A percentile compares a stretch with the other conserved stretches of the same genome.
Conservation (phyloP, 192 early-diverging fungal genomes). For the Radiomyces spectabilis region DNA sequence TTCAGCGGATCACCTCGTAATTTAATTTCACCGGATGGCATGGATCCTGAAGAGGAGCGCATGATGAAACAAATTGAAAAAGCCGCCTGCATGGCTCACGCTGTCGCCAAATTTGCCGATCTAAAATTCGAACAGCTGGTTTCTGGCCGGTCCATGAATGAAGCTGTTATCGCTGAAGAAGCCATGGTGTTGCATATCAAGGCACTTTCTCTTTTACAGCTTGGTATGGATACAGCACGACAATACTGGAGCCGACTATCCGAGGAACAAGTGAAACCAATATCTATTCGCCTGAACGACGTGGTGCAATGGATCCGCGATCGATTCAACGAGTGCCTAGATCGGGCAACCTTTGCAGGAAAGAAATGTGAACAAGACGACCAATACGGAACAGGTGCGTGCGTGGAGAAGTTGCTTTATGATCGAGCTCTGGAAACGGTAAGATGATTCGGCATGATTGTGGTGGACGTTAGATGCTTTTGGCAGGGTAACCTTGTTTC, state of each 20-base stretch:
- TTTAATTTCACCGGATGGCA: too few species aligned
- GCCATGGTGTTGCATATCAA: slow-evolving; percentile 65
- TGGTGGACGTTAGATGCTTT: too few species aligned
- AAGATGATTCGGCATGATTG: too few species aligned
- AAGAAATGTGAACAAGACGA: slow-evolving; percentile 45
- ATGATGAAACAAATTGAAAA: slow-evolving; percentile 60
- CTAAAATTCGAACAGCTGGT: slow-evolving; percentile 49
- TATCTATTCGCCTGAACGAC: slow-evolving; percentile 38
- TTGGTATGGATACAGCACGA: slow-evolving; percentile 46
- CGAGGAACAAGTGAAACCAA: slow-evolving; percentile 17
- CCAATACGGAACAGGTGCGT: slow-evolving; percentile 40
- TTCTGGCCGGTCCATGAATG: slow-evolving; percentile 20
- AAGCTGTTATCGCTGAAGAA: slow-evolving; percentile 50
- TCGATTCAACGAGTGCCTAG: slow-evolving; percentile 86
- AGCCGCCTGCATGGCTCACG: slow-evolving; percentile 62
- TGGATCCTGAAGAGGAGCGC: slow-evolving; percentile 27
- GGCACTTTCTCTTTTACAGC: slow-evolving; percentile 55
- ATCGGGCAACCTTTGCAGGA: slow-evolving; percentile 65
- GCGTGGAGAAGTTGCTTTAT: slow-evolving; percentile 65
- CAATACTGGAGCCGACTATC: slow-evolving; percentile 40
- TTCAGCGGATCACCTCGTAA: slow-evolving; percentile 2
- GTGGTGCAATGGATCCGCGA: slow-evolving; percentile 86
- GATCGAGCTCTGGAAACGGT: slow-evolving; percentile 66
- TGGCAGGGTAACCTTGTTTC: too few species aligned
- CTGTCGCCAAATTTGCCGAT: slow-evolving; percentile 57